Percentiles rank a stretch among this genome's conserved stretches.
phyloP scores from a whole-genome alignment of 1,284 basidiomycete species.

The Cryptococcus depauperatus region DNA sequence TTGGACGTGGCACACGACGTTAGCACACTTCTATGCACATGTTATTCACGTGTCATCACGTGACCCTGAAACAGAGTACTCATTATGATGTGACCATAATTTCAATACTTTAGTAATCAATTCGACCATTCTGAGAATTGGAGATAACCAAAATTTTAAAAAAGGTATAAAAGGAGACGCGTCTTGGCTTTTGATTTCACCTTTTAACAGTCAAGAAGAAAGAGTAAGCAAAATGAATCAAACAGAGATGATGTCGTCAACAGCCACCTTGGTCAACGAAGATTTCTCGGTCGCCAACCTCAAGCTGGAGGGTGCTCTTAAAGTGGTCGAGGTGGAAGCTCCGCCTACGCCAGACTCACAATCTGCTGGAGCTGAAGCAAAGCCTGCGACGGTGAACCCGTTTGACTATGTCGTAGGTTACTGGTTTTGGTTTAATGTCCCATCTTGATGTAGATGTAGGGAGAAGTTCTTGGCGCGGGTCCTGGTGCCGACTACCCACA shows the following conservation, averaged over 20 bases:
- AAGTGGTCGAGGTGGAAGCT: neutral
- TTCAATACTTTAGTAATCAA: too few relatives aligned
- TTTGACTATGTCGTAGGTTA: conserved; percentile 39
- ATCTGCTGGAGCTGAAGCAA: conserved; percentile 2
- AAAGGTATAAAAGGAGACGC: too few relatives aligned
- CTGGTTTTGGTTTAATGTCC: neutral
- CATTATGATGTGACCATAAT: too few relatives aligned
- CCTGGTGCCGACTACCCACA: conserved; percentile 27
- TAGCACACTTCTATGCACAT: too few relatives aligned
- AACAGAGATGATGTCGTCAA: conserved; percentile 4
- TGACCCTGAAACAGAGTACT: too few relatives aligned
- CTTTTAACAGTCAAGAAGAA: too few relatives aligned
- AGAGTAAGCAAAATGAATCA: neutral
- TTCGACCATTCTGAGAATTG: too few relatives aligned
- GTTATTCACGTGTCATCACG: too few relatives aligned
- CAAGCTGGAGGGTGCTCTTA: conserved; percentile 9
- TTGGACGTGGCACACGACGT: too few relatives aligned
- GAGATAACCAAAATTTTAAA: too few relatives aligned
- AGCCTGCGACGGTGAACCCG: conserved; percentile 23
- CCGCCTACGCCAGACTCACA: neutral
- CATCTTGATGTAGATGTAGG: conserved; percentile 13
- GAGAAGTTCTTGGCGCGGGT: conserved; percentile 32
- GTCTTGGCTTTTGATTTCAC: too few relatives aligned
- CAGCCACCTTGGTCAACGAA: conserved; percentile 7
- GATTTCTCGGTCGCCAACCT: conserved; percentile 12